A percentile compares a stretch with the other conserved stretches of the same genome.
Conservation (phyloP, 345 rosid genomes). For the Gossypioides kirkii region DNA sequence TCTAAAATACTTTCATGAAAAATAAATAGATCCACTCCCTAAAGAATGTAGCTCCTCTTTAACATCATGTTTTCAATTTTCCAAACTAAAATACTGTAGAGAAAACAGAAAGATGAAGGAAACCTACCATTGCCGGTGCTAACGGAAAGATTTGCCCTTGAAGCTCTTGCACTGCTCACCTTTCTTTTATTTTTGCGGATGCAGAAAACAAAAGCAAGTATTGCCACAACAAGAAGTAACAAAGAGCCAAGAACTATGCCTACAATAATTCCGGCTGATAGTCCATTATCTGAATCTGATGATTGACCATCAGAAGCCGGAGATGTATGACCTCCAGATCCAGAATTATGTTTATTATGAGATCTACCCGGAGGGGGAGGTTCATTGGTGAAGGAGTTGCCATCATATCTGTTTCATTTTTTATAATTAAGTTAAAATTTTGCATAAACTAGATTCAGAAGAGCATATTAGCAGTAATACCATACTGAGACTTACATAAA, state of each 20-base stretch:
- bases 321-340: slow-evolving; percentile 32
- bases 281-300: slow-evolving; percentile 45
- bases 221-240: slow-evolving; percentile 41
- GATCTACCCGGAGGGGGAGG: slow-evolving; percentile 70
- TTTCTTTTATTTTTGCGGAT: slow-evolving; percentile 39
- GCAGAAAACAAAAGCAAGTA: slow-evolving; percentile 50
- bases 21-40: background rate
- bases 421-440: slow-evolving; percentile 16
- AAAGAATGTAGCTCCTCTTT: background rate
- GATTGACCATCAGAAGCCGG: slow-evolving; percentile 34
- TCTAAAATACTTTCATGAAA: background rate
- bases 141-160: slow-evolving; percentile 44
- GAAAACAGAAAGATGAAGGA: slow-evolving; percentile 8
- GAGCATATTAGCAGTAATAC: slow-evolving; percentile 10
- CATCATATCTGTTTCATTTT: slow-evolving; percentile 63
- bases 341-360: slow-evolving; percentile 40
- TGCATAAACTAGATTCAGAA: slow-evolving; percentile 7
- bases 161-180: slow-evolving; percentile 39
- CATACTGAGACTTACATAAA: slow-evolving; percentile 55
- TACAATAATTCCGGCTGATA: slow-evolving; percentile 53
- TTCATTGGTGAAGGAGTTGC: slow-evolving; percentile 78
- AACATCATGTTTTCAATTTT: background rate
- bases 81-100: background rate
- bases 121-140: slow-evolving; percentile 34
- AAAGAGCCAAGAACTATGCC: slow-evolving; percentile 66